Base-by-base conservation (phyloP, 768 basidiomycete genomes). In the Agaricus blazei region DNA sequence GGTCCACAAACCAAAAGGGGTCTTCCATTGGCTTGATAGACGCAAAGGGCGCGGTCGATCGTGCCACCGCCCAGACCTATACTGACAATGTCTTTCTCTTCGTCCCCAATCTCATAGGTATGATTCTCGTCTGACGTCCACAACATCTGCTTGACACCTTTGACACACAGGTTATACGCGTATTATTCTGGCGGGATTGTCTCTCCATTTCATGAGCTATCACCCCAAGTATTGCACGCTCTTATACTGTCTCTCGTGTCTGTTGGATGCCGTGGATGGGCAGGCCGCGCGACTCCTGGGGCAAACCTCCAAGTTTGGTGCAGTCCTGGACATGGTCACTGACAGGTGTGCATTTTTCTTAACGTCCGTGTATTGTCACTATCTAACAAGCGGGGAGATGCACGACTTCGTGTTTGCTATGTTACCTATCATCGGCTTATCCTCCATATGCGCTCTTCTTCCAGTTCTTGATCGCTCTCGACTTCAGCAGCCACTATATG, bases 401-500 rank as follows among this genome's bases (percentile, higher is more conserved):
- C 75, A 95, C 97, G 34, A 98, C 97, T 1, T 88, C 94, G 2
- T 93, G 95, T 67, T 77, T 99, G 51, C 77, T 99, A 27, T 96
- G 93, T 69, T 98, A 94, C 75, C 83, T 99, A 34, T 84, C 94
- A 15, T 88, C 88, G 9, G 92, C 83, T 50, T 98, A 98, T 73
- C 93, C 94, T 3, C 64, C 71, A n/a, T 91, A 77, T 59, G 90
- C 95, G 3, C 73, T 96, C 34, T 64, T 85, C 48, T 98, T 99
- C 77, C 93, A 97, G 71, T 88, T 91, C 73, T 83, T 99, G 58
- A 99, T 99, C 71, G 84, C 95, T 0, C 83, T 99, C 55, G 97
- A 99, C 69, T 99, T 99, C 68, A 88, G 90, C 63, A 96, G 93
- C 62, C 97, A 98, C 71, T 98, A 98, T 72, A 98, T 98, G 84